phyloP scores from a whole-genome alignment of 257 asterid species.

The Misopates orontium region DNA sequence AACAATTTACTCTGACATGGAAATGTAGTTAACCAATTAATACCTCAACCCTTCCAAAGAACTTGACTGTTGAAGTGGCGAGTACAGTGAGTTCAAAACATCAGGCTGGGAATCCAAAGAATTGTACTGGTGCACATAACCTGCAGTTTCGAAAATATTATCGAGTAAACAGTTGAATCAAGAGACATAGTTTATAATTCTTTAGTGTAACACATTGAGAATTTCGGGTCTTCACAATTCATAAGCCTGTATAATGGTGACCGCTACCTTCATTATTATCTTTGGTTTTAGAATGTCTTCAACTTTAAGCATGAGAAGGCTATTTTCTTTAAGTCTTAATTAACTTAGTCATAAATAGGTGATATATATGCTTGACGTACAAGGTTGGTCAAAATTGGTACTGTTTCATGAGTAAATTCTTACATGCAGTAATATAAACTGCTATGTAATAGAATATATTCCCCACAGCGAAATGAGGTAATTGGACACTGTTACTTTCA shows the following conservation, averaged over 20 bases:
- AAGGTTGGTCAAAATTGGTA: conserved; percentile 15
- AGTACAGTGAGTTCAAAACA: conserved; percentile 86
- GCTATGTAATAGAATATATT: not conserved
- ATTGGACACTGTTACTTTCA: not conserved
- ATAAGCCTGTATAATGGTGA: conserved; percentile 7
- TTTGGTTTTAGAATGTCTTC: not conserved
- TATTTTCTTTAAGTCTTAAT: not conserved
- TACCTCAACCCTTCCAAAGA: conserved; percentile 89
- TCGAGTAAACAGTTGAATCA: conserved; percentile 23
- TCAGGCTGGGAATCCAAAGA: conserved; percentile 93
- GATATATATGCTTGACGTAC: not conserved
- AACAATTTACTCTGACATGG: conserved; percentile 13
- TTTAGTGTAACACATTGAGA: conserved; percentile 24
- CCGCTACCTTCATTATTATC: conserved; percentile 9
- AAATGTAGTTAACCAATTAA: conserved; percentile 18
- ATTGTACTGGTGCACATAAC: conserved; percentile 88
- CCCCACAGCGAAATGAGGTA: conserved; percentile 21
- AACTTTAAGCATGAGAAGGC: conserved; percentile 10
- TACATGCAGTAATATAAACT: conserved; percentile 20
- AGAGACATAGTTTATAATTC: conserved; percentile 3
- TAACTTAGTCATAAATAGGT: not conserved
- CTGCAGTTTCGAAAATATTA: conserved; percentile 47
- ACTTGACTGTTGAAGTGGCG: conserved; percentile 92
- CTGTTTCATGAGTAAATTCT: conserved; percentile 10
- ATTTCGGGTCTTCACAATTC: conserved; percentile 20